Conservation (phyloP, 2,329 filamentous ascomycete species). For the Sordariomycetes sp. region DNA sequence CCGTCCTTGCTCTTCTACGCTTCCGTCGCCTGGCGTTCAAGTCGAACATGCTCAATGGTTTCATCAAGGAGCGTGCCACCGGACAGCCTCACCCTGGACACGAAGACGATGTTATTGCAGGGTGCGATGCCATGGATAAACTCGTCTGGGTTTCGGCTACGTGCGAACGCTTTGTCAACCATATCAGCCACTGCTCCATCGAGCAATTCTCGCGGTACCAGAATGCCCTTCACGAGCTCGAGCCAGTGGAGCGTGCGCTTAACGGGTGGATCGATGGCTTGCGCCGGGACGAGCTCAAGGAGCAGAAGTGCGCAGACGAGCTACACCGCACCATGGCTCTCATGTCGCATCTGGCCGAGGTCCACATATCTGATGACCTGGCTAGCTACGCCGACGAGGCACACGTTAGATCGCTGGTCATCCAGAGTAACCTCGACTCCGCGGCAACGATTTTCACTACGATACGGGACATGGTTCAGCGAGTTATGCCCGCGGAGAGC, state of each 20-base stretch:
- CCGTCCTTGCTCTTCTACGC: slow-evolving; percentile 77
- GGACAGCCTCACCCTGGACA: slow-evolving; percentile 57
- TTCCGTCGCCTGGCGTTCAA: slow-evolving; percentile 89
- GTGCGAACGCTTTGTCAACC: slow-evolving; percentile 75
- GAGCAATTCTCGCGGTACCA: slow-evolving; percentile 73
- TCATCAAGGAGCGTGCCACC: slow-evolving; percentile 70
- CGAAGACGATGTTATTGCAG: slow-evolving; percentile 70
- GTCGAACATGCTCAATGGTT: slow-evolving; percentile 65
- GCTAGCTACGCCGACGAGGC: slow-evolving; percentile 70
- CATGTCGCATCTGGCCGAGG: slow-evolving; percentile 76
- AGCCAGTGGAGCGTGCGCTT: slow-evolving; percentile 81
- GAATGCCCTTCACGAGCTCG: slow-evolving; percentile 74
- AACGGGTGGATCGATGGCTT: slow-evolving; percentile 83
- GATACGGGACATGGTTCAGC: slow-evolving; percentile 57
- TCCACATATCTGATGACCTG: slow-evolving; percentile 62
- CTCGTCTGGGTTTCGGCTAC: slow-evolving; percentile 75
- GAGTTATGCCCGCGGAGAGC: slow-evolving; percentile 40
- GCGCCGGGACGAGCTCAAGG: slow-evolving; percentile 76
- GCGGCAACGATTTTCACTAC: slow-evolving; percentile 59
- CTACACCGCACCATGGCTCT: slow-evolving; percentile 77
- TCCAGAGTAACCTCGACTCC: slow-evolving; percentile 76
- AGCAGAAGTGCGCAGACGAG: slow-evolving; percentile 72
- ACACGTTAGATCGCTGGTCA: slow-evolving; percentile 65
- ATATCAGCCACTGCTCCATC: slow-evolving; percentile 68
- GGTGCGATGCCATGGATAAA: slow-evolving; percentile 76